Evolutionary conservation across 164 flowering plant species (phyloP).

Genomic region (Magnolia officinalis): DNA sequence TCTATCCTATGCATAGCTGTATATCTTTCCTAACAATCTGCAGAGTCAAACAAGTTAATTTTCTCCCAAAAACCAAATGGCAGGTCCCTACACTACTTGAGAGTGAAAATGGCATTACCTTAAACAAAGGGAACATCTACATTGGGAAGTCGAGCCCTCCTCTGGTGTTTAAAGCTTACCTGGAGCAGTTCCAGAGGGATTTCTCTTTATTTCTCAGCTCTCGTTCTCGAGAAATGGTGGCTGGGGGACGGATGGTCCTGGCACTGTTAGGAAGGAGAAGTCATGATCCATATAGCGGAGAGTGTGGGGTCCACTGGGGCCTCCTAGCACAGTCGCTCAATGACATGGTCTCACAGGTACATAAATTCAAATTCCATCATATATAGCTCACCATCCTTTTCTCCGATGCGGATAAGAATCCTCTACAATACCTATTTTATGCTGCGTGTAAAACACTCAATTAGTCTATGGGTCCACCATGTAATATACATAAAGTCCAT

Average conservation of each 20-base stretch:
- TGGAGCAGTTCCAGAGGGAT: conserved; percentile 51
- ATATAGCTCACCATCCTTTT: too few relatives aligned
- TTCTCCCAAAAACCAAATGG: neutral
- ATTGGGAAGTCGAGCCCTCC: conserved; percentile 50
- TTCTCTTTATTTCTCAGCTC: conserved; percentile 50
- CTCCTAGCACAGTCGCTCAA: conserved; percentile 45
- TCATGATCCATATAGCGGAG: conserved; percentile 48
- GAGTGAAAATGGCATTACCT: conserved; percentile 41
- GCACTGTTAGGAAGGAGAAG: conserved; percentile 58
- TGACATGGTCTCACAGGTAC: conserved; percentile 29
- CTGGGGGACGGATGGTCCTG: conserved; percentile 63
- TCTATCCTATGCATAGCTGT: too few relatives aligned
- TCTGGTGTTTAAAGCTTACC: conserved; percentile 46
- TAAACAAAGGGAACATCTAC: conserved; percentile 59
- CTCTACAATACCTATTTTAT: too few relatives aligned
- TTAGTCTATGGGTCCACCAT: too few relatives aligned
- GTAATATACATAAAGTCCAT: too few relatives aligned
- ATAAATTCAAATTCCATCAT: too few relatives aligned
- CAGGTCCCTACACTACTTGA: conserved; percentile 58
- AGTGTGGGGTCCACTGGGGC: conserved; percentile 57
- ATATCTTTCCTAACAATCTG: too few relatives aligned
- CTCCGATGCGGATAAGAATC: too few relatives aligned
- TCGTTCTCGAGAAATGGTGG: conserved; percentile 49
- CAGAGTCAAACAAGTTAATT: neutral
- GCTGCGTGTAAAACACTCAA: too few relatives aligned